phyloP scores from a whole-genome alignment of 192 early-diverging fungal species.

The Rhizoclosmatium globosum region DNA sequence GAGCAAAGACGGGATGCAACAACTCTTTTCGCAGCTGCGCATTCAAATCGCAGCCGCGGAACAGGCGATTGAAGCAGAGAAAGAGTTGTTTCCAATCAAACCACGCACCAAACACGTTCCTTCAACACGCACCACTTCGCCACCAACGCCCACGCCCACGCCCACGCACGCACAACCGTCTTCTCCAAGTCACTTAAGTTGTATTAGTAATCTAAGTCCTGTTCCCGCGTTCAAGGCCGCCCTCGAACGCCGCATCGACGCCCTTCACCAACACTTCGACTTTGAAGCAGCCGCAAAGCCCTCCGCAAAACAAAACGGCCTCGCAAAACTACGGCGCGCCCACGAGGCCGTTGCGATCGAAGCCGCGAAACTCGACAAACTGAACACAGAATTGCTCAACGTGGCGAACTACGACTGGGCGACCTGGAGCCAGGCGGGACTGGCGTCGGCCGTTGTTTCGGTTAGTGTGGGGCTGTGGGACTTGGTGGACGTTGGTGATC shows the following conservation, averaged over 20 bases:
- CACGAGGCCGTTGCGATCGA: constrained; percentile 10
- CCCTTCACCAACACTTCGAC: background rate
- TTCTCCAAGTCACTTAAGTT: no score
- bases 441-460: background rate
- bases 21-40: background rate
- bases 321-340: background rate
- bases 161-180: no score
- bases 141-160: no score
- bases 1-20: background rate
- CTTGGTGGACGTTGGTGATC: background rate
- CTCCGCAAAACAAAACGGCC: background rate
- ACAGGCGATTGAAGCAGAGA: background rate
- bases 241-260: background rate
- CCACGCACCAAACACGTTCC: background rate
- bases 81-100: background rate
- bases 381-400: background rate
- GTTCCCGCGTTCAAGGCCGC: background rate
- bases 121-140: no score
- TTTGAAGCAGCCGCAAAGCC: background rate
- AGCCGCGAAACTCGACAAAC: background rate
- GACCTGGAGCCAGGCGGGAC: background rate
- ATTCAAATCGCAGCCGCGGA: background rate
- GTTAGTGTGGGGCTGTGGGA: background rate
- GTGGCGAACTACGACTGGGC: background rate
- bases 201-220: background rate